phyloP scores from a whole-genome alignment of 2,329 filamentous ascomycete species.

The Cordyceps fumosorosea region DNA sequence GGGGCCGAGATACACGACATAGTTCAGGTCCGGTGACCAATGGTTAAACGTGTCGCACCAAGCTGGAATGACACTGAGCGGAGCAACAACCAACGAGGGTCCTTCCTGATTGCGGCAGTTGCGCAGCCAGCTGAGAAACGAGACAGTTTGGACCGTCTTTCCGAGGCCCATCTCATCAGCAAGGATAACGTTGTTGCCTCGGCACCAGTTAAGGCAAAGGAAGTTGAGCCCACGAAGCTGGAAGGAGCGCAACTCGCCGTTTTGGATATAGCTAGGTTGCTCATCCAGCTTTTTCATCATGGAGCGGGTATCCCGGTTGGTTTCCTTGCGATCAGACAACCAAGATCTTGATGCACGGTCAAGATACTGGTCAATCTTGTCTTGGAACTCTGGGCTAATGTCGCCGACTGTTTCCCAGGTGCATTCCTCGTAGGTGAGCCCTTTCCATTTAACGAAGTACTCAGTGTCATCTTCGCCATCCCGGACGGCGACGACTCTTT shows the following conservation, averaged over 20 bases:
- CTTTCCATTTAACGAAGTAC: conserved; percentile 97
- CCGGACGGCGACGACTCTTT: conserved; percentile 81
- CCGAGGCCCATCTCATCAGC: conserved; percentile 98
- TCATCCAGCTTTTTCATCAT: conserved; percentile 67
- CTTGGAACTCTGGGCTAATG: conserved; percentile 72
- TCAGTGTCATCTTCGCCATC: conserved; percentile 75
- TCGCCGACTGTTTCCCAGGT: conserved; percentile 83
- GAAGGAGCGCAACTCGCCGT: conserved; percentile 83
- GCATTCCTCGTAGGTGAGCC: conserved; percentile 84
- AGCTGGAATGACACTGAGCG: conserved; percentile 91
- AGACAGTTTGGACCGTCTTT: conserved; percentile 95
- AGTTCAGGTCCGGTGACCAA: conserved; percentile 95
- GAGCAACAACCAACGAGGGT: conserved; percentile 94
- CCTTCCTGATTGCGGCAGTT: conserved; percentile 87
- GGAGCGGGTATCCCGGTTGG: conserved; percentile 67
- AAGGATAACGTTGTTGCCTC: conserved; percentile 89
- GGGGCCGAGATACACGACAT: conserved; percentile 92
- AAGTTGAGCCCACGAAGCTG: conserved; percentile 94
- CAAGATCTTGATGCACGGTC: conserved; percentile 77
- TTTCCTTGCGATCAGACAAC: conserved; percentile 70
- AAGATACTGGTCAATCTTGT: conserved; percentile 85
- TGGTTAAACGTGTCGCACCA: conserved; percentile 98
- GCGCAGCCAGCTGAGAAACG: conserved; percentile 94
- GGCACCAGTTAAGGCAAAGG: conserved; percentile 91
- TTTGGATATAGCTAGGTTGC: conserved; percentile 79